Conservation (phyloP, 441 rosid species). For the Sinapis alba region DNA sequence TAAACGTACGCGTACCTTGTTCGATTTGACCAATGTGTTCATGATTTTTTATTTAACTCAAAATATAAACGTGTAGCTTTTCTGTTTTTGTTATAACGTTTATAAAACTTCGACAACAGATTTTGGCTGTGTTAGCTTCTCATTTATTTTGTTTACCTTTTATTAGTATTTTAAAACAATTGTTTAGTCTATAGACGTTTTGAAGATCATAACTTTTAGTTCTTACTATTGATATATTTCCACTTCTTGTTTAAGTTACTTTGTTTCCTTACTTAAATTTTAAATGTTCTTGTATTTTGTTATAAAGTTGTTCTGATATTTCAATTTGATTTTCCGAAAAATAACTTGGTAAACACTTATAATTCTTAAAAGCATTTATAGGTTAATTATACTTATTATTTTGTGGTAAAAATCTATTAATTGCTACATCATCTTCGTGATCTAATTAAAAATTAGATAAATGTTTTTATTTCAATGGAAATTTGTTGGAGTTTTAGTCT, state of each 20-base stretch:
- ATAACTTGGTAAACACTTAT: background rate
- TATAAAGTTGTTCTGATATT: background rate
- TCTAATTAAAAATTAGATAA: background rate
- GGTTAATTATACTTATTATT: background rate
- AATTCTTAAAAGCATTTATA: too few relatives aligned
- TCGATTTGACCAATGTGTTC: constrained; percentile 24
- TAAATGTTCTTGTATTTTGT: background rate
- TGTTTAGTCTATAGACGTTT: background rate
- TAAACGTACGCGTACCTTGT: constrained; percentile 10
- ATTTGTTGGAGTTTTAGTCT: background rate
- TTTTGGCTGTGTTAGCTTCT: constrained; percentile 26
- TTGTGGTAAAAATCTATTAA: background rate
- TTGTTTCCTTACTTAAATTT: background rate
- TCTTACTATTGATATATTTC: background rate
- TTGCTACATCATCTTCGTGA: constrained; percentile 1
- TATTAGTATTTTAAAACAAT: background rate
- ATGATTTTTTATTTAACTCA: background rate
- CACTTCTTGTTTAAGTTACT: background rate
- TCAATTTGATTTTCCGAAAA: background rate
- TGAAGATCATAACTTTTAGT: background rate
- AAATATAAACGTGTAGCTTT: constrained; percentile 28
- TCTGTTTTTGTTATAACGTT: constrained; percentile 29
- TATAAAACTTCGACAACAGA: constrained; percentile 19
- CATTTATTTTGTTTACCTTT: background rate
- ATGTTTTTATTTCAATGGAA: background rate